Conservation (phyloP, 179 eudicot species). For the Nepenthes alata region DNA sequence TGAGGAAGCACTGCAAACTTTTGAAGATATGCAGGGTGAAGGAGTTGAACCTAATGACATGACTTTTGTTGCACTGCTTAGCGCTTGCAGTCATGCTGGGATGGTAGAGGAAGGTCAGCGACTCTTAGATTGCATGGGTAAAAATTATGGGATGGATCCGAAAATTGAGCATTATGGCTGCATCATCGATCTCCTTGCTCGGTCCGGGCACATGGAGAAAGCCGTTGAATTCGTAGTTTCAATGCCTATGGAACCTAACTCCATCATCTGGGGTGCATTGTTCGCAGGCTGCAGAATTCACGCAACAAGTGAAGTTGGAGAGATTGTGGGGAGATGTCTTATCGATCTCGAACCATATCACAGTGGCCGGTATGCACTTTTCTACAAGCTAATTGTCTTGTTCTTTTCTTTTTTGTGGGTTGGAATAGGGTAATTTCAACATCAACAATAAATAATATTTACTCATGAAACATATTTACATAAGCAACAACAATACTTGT, state of each 20-base stretch:
- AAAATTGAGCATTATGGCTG: slow-evolving; percentile 32
- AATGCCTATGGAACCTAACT: slow-evolving; percentile 36
- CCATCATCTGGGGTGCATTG: slow-evolving; percentile 30
- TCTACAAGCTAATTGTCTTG: neutral
- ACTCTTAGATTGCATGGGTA: slow-evolving; percentile 20
- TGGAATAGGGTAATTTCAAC: neutral
- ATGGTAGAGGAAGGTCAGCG: slow-evolving; percentile 24
- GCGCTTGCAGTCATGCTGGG: slow-evolving; percentile 32
- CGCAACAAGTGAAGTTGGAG: slow-evolving; percentile 18
- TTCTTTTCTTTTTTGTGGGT: neutral
- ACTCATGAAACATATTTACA: too few relatives aligned
- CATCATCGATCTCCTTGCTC: slow-evolving; percentile 28
- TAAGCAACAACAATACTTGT: too few relatives aligned
- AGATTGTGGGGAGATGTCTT: slow-evolving; percentile 18
- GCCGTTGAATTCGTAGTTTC: slow-evolving; percentile 23
- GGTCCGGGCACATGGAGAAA: slow-evolving; percentile 26
- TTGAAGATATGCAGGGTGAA: slow-evolving; percentile 17
- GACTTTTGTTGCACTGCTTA: slow-evolving; percentile 27
- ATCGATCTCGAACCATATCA: slow-evolving; percentile 23
- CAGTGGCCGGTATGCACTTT: slow-evolving; percentile 20
- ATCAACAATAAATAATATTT: too few relatives aligned
- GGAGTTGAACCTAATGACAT: slow-evolving; percentile 23
- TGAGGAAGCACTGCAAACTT: slow-evolving; percentile 15
- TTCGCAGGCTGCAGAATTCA: slow-evolving; percentile 30
- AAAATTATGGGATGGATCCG: slow-evolving; percentile 19